Base-by-base conservation (phyloP, 768 basidiomycete genomes). In the Boletus huronensis region DNA sequence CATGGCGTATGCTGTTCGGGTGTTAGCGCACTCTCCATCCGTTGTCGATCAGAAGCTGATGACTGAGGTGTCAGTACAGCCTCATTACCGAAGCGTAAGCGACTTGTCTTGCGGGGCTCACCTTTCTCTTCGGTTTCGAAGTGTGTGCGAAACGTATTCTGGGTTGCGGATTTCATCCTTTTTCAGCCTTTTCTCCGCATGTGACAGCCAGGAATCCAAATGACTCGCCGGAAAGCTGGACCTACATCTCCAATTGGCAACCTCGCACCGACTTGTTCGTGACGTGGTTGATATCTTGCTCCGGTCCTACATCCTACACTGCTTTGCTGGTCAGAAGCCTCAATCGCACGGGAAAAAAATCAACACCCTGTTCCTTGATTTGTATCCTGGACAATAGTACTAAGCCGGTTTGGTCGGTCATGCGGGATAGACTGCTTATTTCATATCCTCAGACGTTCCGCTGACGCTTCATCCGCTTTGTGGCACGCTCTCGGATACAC, bases 401-500 rank as follows among this genome's bases (percentile, higher is more conserved):
- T 3, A 13, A 14, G 28, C 40, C 40, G 38, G 36, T 21, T 41
- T 26, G 36, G 19, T 42, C 19, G 32, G 17, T 39, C 21, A 16
- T 26, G 17, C 26, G 11, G 41, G 10, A 42, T 41, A 34, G 42
- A 34, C 32, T 50, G 29, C 26, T 61, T 68, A 50, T 68, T 52
- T 53, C 48, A 53, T 46, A 45, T 48, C 43, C 57, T 66, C 61
- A 31, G 66, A 26, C 28, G 43, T 48, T 49, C 54, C 59, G 58
- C 57, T 52, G 26, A 50, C 41, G 67, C 67, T 48, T 66, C 59
- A 47, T 46, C 52, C 55, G 56, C 66, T 64, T 67, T 58, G 66
- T 67, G 66, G 66, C 66, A 67, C 67, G 14, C 67, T 59, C 67
- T 59, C 6, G 67, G 64, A 66, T 35, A 59, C 31, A 58, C 25